Evolutionary conservation across 2,329 filamentous ascomycete genomes (phyloP).

Genomic region (Paecilomyces dactylethromorphus): DNA sequence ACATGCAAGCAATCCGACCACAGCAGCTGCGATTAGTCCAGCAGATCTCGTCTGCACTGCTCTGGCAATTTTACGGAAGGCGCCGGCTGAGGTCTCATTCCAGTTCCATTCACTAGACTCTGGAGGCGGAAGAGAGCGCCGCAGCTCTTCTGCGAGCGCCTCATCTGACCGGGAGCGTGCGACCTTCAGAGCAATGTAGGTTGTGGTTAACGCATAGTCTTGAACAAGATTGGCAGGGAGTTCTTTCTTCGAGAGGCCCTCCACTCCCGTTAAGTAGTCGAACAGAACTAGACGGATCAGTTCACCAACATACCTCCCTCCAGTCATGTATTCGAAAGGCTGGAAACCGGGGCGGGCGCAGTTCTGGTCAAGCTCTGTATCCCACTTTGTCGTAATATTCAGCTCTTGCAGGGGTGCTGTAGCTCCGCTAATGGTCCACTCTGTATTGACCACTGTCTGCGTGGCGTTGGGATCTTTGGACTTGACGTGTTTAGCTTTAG

Average conservation of each 20-base stretch:
- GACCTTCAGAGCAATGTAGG: constrained; percentile 64
- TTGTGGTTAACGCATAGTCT: constrained; percentile 61
- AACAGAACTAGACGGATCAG: constrained; percentile 64
- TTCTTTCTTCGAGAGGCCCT: constrained; percentile 27
- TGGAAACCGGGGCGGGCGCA: constrained; percentile 71
- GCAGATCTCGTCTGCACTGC: constrained; percentile 67
- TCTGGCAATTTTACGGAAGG: constrained; percentile 61
- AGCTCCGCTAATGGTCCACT: constrained; percentile 75
- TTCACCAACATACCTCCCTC: constrained; percentile 71
- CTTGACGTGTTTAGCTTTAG: constrained; percentile 51
- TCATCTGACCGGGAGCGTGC: constrained; percentile 47
- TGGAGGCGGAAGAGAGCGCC: constrained; percentile 48
- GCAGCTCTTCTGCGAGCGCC: constrained; percentile 40
- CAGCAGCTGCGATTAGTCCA: constrained; percentile 66
- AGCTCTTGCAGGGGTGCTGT: constrained; percentile 57
- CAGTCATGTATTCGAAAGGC: constrained; percentile 78
- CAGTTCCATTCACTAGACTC: constrained; percentile 51
- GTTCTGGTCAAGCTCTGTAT: constrained; percentile 57
- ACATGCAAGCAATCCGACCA: constrained; percentile 61
- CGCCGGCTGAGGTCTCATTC: constrained; percentile 53
- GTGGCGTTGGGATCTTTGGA: constrained; percentile 45
- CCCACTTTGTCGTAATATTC: constrained; percentile 63
- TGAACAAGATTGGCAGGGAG: constrained; percentile 52
- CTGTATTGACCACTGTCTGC: constrained; percentile 74
- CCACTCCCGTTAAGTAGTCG: constrained; percentile 53